A percentile compares a stretch with the other conserved stretches of the same genome.
Conservation (phyloP, 192 early-diverging fungal genomes). For the Coemansia sp. region DNA sequence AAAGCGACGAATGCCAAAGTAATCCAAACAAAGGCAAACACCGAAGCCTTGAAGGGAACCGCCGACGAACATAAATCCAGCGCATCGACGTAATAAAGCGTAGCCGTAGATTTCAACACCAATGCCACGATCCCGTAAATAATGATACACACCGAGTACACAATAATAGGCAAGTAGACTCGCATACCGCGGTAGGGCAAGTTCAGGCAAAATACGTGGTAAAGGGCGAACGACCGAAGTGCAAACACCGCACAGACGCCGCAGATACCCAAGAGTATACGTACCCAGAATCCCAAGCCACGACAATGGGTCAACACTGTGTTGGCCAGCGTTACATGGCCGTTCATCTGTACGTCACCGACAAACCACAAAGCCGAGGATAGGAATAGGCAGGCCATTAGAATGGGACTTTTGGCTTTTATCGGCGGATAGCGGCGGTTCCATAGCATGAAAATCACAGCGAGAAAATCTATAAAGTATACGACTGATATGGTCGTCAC, state of each 20-base stretch:
- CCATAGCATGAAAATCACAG: conserved; percentile 30
- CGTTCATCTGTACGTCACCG: conserved; percentile 51
- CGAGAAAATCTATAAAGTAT: conserved; percentile 32
- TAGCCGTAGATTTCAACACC: conserved; percentile 6
- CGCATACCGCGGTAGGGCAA: neutral
- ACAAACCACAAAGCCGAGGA: conserved; percentile 45
- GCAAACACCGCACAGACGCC: conserved; percentile 32
- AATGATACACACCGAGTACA: conserved; percentile 12
- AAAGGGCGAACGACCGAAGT: neutral
- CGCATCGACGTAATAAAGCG: conserved; percentile 21
- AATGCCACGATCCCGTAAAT: conserved; percentile 38
- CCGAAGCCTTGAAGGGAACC: conserved; percentile 25
- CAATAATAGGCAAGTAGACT: neutral
- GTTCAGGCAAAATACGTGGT: neutral
- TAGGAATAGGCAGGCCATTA: conserved; percentile 38
- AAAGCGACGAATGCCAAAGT: conserved; percentile 23
- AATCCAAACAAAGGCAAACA: conserved; percentile 40
- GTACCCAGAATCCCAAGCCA: conserved; percentile 46
- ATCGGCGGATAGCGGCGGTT: conserved; percentile 53
- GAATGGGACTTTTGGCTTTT: conserved; percentile 49
- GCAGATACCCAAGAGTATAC: conserved; percentile 31
- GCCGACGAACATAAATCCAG: conserved; percentile 35
- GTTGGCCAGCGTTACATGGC: conserved; percentile 34
- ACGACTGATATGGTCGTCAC: conserved; percentile 4
- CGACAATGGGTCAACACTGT: conserved; percentile 24